Evolutionary conservation across 2,329 filamentous ascomycete genomes (phyloP).

Genomic region (Dothideomycetes sp.): DNA sequence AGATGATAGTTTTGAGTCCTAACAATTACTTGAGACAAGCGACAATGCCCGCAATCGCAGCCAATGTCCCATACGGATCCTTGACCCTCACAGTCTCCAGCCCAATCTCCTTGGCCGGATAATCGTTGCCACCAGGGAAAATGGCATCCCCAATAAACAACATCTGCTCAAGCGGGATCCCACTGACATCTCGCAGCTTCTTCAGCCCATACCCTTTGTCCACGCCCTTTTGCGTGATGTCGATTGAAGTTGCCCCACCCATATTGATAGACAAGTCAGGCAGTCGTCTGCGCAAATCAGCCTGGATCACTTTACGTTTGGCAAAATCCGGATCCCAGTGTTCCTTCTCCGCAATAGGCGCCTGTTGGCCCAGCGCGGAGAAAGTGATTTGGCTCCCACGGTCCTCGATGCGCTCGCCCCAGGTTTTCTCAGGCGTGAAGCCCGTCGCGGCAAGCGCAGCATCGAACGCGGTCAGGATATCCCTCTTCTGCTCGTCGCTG

Average conservation of each 20-base stretch:
- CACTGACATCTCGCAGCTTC: conserved; percentile 18
- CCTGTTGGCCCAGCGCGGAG: conserved; percentile 30
- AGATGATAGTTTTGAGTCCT: too few relatives aligned
- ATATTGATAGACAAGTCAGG: conserved; percentile 29
- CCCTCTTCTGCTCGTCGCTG: conserved; percentile 17
- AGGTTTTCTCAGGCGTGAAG: conserved; percentile 27
- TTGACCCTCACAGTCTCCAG: conserved; percentile 16
- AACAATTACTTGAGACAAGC: conserved; percentile 13
- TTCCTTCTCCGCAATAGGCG: conserved; percentile 26
- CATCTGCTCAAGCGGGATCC: conserved; percentile 26
- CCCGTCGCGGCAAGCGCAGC: conserved; percentile 24
- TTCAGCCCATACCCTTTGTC: conserved; percentile 25
- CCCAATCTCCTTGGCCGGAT: conserved; percentile 25
- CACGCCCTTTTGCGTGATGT: conserved; percentile 28
- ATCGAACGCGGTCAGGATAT: conserved; percentile 26
- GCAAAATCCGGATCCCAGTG: conserved; percentile 29
- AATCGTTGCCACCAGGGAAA: conserved; percentile 30
- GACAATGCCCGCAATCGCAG: conserved; percentile 15
- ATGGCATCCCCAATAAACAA: conserved; percentile 33
- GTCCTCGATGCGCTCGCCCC: conserved; percentile 30
- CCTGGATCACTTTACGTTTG: conserved; percentile 29
- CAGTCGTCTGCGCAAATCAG: conserved; percentile 24
- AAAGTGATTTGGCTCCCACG: conserved; percentile 33
- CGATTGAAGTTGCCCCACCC: conserved; percentile 30
- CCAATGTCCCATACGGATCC: conserved; percentile 16